phyloP scores from a whole-genome alignment of 129 eudicot genomes.

The Centaurea solstitialis region DNA sequence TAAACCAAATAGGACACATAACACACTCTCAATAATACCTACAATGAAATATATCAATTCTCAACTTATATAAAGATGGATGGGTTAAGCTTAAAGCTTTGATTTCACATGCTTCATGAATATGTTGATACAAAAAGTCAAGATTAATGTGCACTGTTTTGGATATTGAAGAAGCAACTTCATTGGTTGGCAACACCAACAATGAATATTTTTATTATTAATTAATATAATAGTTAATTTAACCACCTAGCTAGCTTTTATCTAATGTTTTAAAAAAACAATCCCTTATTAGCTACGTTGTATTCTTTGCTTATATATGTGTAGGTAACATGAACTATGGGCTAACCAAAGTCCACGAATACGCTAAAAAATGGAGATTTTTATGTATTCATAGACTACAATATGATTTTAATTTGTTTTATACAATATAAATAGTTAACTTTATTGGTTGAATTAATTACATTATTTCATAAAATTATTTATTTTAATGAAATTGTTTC shows the following conservation, averaged over 20 bases:
- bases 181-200: constrained; percentile 20
- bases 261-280: background rate
- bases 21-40: too few relatives aligned
- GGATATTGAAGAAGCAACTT: constrained; percentile 30
- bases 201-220: background rate
- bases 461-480: too few relatives aligned
- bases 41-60: too few relatives aligned
- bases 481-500: too few relatives aligned
- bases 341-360: too few relatives aligned
- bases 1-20: too few relatives aligned
- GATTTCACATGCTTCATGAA: constrained; percentile 30
- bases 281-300: too few relatives aligned
- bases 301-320: too few relatives aligned
- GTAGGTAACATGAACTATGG: too few relatives aligned
- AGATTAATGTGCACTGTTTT: constrained; percentile 9
- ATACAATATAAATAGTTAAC: too few relatives aligned
- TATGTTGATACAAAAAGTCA: constrained; percentile 22
- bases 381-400: background rate
- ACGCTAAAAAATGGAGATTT: background rate
- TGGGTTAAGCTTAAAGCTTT: constrained; percentile 21
- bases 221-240: background rate
- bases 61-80: constrained; percentile 11
- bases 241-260: background rate
- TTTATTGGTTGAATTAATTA: too few relatives aligned
- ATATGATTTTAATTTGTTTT: background rate